Evolutionary conservation across 2,329 filamentous ascomycete genomes (phyloP).

Genomic region (Diaporthe ampelina): DNA sequence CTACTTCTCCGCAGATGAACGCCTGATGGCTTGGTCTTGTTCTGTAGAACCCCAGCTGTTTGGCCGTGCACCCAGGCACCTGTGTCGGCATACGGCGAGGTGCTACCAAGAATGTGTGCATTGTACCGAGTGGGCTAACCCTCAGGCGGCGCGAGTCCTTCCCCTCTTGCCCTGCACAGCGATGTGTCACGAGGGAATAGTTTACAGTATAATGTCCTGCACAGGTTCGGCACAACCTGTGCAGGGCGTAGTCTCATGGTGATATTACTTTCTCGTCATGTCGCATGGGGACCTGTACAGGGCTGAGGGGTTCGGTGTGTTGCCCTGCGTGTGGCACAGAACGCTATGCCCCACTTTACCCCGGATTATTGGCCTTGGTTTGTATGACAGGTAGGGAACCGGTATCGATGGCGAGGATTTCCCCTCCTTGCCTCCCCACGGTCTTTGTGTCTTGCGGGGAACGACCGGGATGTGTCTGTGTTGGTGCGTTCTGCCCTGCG

Average conservation of each 20-base stretch:
- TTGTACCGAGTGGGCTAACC: not conserved
- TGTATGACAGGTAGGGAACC: not conserved
- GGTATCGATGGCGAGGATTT: not conserved
- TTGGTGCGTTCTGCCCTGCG: slow-evolving; percentile 1
- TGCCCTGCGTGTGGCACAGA: slow-evolving; percentile 5
- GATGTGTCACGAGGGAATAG: not conserved
- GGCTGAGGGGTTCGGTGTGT: slow-evolving; percentile 2
- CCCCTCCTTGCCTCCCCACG: not conserved
- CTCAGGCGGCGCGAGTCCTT: not conserved
- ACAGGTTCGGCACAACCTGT: not conserved
- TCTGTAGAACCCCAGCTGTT: not conserved
- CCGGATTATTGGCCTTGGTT: slow-evolving; percentile 5
- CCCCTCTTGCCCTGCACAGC: slow-evolving; percentile 2
- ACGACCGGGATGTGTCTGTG: not conserved
- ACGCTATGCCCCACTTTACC: slow-evolving; percentile 1
- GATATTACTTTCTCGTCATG: not conserved
- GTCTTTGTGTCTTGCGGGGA: not conserved
- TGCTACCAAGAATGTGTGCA: not conserved
- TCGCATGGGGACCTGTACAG: slow-evolving; percentile 5
- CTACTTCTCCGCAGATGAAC: not conserved
- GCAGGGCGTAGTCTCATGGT: not conserved
- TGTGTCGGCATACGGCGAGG: not conserved
- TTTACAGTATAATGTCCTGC: not conserved
- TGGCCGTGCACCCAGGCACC: not conserved
- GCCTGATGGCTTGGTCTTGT: slow-evolving; percentile 3